Conservation (phyloP, 2,329 filamentous ascomycete genomes). For the Neofusicoccum ribis region DNA sequence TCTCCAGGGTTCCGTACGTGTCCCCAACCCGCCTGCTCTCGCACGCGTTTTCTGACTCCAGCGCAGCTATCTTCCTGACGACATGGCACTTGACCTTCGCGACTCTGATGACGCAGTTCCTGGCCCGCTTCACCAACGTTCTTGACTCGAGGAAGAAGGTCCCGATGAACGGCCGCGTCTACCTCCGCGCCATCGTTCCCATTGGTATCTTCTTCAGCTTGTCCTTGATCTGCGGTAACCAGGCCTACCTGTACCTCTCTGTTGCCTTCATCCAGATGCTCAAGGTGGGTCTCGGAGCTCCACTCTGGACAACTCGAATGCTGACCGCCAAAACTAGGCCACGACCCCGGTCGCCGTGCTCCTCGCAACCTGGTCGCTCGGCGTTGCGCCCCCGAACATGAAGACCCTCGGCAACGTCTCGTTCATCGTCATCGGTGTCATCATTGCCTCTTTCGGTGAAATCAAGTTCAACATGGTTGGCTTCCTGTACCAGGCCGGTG, state of each 20-base stretch:
- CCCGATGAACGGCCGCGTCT: slow-evolving; percentile 94
- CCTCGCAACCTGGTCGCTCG: slow-evolving; percentile 83
- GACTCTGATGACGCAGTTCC: slow-evolving; percentile 88
- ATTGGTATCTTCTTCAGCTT: slow-evolving; percentile 96
- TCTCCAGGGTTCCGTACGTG: slow-evolving; percentile 49
- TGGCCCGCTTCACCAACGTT: slow-evolving; percentile 84
- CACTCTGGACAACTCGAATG: slow-evolving; percentile 15
- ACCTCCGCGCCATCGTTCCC: slow-evolving; percentile 88
- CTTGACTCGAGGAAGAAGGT: slow-evolving; percentile 94
- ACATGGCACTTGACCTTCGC: slow-evolving; percentile 96
- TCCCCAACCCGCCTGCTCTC: neutral
- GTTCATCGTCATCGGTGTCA: slow-evolving; percentile 89
- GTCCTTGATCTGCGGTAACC: slow-evolving; percentile 93
- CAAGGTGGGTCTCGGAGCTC: slow-evolving; percentile 62
- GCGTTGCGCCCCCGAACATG: slow-evolving; percentile 78
- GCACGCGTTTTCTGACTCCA: slow-evolving; percentile 42
- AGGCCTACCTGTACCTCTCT: slow-evolving; percentile 92
- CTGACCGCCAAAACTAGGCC: slow-evolving; percentile 56
- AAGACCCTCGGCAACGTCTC: slow-evolving; percentile 91
- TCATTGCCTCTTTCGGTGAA: slow-evolving; percentile 93
- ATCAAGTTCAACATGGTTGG: slow-evolving; percentile 85
- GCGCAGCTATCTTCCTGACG: slow-evolving; percentile 69
- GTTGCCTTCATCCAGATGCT: slow-evolving; percentile 99
- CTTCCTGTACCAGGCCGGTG: slow-evolving; percentile 75
- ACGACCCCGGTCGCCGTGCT: slow-evolving; percentile 94